Conservation (phyloP, 495 filamentous ascomycete genomes). For the Aeminium ludgeri region DNA sequence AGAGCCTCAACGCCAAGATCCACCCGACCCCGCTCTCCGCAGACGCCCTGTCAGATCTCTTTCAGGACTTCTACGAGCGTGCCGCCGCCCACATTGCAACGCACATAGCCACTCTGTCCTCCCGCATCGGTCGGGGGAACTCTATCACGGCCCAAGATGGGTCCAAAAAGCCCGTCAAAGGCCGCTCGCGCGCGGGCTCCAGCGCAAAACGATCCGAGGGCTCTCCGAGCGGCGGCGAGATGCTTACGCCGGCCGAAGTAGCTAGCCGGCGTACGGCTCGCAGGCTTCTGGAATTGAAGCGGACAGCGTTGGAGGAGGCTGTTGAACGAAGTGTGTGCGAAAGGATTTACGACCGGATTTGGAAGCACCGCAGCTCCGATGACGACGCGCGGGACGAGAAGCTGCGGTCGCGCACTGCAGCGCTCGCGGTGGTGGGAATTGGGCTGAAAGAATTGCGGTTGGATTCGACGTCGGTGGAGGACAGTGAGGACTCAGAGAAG, state of each 20-base stretch:
- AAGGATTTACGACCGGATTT: conserved; percentile 69
- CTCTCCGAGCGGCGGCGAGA: conserved; percentile 34
- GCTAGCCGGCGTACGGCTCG: conserved; percentile 61
- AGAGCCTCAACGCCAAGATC: conserved; percentile 74
- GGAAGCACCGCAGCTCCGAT: conserved; percentile 76
- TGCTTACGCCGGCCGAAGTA: conserved; percentile 81
- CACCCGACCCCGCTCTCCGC: conserved; percentile 70
- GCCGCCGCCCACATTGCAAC: conserved; percentile 72
- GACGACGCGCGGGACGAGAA: conserved; percentile 94
- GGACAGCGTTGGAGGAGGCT: conserved; percentile 68
- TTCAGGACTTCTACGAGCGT: conserved; percentile 84
- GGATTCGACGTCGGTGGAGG: conserved; percentile 38
- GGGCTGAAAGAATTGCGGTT: conserved; percentile 73
- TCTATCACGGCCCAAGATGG: conserved; percentile 33
- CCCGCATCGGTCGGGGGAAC: conserved; percentile 48
- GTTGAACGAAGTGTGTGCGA: conserved; percentile 81
- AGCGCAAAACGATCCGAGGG: conserved; percentile 3
- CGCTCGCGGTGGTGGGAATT: conserved; percentile 77
- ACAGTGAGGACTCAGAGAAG: too few species aligned
- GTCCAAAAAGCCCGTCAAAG: conserved; percentile 10
- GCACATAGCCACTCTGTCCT: conserved; percentile 68
- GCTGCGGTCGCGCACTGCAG: conserved; percentile 83
- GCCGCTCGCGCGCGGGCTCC: conserved; percentile 10
- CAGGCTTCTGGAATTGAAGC: conserved; percentile 59
- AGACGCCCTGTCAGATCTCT: conserved; percentile 66